Percentiles rank a stretch among this genome's conserved stretches.
These are phyloP conservation scores for Aphanomyces invadans DNA, from an alignment of 352 stramenopile species.

Conservation along the genomic window DNA sequence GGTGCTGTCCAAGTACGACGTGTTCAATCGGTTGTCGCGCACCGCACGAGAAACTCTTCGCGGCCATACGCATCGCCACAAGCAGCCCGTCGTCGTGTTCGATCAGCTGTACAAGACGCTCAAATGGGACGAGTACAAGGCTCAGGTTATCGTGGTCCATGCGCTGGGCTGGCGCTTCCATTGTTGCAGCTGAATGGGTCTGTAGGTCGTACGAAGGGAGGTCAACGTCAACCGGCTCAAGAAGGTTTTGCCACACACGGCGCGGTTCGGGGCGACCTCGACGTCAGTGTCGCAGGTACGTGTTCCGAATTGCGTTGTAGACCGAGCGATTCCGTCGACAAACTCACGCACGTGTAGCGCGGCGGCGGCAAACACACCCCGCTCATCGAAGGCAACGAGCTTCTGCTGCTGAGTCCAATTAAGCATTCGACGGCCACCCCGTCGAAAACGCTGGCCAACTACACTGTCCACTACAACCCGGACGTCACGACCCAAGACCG, in stretches of 20 bases:
- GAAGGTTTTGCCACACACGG: constrained; percentile 32
- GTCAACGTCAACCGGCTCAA: constrained; percentile 43
- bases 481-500: constrained; percentile 7
- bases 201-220: constrained; percentile 26
- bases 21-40: constrained; percentile 59
- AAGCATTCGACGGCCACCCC: constrained; percentile 25
- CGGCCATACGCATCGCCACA: constrained; percentile 35
- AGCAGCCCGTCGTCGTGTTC: constrained; percentile 49
- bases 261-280: background rate
- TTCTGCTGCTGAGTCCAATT: constrained; percentile 36
- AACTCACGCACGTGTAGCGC: background rate
- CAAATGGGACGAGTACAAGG: constrained; percentile 57
- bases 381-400: constrained; percentile 49
- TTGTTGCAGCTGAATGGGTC: no score
- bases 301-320: no score
- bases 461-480: constrained; percentile 16
- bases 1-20: constrained; percentile 68
- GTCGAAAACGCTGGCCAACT: background rate
- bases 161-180: no score
- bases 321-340: no score
- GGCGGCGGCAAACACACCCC: background rate
- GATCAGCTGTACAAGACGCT: constrained; percentile 62
- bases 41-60: constrained; percentile 48
- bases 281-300: background rate
- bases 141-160: constrained; percentile 33